phyloP scores from a whole-genome alignment of 106 monocot genomes.

The Apostasia ramifera region DNA sequence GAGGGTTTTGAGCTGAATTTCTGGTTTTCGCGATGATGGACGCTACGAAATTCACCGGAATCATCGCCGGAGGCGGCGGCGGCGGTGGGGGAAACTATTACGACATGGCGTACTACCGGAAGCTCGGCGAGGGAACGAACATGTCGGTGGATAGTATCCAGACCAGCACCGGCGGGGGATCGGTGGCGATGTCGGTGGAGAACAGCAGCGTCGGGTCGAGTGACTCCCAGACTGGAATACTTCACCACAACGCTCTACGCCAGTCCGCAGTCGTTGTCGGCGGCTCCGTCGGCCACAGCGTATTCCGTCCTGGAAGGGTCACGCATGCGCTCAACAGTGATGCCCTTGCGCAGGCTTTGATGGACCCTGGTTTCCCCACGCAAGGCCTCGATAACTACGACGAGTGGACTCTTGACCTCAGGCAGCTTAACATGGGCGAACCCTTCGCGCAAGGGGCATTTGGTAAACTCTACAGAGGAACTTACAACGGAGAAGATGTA shows the following conservation, averaged over 20 bases:
- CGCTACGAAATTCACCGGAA: constrained; percentile 21
- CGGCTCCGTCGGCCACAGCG: constrained; percentile 12
- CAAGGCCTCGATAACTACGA: constrained; percentile 19
- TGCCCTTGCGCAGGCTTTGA: constrained; percentile 19
- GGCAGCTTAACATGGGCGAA: constrained; percentile 19
- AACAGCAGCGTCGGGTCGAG: constrained; percentile 60
- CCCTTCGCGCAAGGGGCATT: constrained; percentile 36
- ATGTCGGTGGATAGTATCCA: constrained; percentile 63
- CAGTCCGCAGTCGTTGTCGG: not conserved
- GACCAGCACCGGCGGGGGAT: constrained; percentile 35
- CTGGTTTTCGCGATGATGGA: constrained; percentile 6
- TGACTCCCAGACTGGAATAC: constrained; percentile 34
- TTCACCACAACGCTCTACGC: constrained; percentile 20
- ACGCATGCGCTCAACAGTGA: constrained; percentile 13
- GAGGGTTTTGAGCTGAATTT: not conserved
- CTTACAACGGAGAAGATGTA: constrained; percentile 32
- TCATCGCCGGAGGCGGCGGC: constrained; percentile 24
- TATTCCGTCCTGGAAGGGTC: constrained; percentile 8
- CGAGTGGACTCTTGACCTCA: constrained; percentile 27
- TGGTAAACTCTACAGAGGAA: constrained; percentile 30
- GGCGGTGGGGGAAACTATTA: constrained; percentile 17
- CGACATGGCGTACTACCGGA: constrained; percentile 36
- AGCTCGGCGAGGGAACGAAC: constrained; percentile 26
- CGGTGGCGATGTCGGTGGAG: constrained; percentile 44
- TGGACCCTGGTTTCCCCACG: constrained; percentile 14